A percentile compares a stretch with the other conserved stretches of the same genome.
Evolutionary conservation across 805 yeast species (phyloP).

Genomic region (Wickerhamomyces tratensis): DNA sequence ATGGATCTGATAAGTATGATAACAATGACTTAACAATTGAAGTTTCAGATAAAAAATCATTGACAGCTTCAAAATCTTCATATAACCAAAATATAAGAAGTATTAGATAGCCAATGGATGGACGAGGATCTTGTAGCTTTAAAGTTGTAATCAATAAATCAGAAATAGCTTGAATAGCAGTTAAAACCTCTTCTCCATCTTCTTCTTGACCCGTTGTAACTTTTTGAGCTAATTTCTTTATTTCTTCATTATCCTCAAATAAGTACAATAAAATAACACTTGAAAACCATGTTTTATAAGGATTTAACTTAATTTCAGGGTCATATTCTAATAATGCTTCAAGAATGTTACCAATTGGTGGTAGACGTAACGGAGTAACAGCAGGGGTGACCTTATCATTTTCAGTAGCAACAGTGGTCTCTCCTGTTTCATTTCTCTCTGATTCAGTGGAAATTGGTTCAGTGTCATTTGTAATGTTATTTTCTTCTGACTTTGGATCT

Average conservation of each 20-base stretch:
- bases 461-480: too few species aligned
- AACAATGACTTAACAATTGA: conserved; percentile 60
- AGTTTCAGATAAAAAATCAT: conserved; percentile 62
- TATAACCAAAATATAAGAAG: conserved; percentile 67
- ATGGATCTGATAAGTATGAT: conserved; percentile 46
- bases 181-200: conserved; percentile 59
- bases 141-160: conserved; percentile 64
- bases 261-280: conserved; percentile 53
- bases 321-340: conserved; percentile 69
- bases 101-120: conserved; percentile 69
- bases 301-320: conserved; percentile 62
- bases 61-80: conserved; percentile 67
- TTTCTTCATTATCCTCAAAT: conserved; percentile 43
- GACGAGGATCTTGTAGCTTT: conserved; percentile 57
- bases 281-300: conserved; percentile 84
- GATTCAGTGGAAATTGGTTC: too few species aligned
- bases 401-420: neutral
- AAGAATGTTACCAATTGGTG: conserved; percentile 53
- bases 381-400: neutral
- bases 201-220: conserved; percentile 50
- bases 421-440: neutral
- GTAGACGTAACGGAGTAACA: neutral
- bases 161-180: conserved; percentile 65
- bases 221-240: conserved; percentile 35
- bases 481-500: too few species aligned